A percentile compares a stretch with the other conserved stretches of the same genome.
These are phyloP conservation scores for Prunus davidiana DNA, from an alignment of 306 rosid species.

Conservation along the genomic window DNA sequence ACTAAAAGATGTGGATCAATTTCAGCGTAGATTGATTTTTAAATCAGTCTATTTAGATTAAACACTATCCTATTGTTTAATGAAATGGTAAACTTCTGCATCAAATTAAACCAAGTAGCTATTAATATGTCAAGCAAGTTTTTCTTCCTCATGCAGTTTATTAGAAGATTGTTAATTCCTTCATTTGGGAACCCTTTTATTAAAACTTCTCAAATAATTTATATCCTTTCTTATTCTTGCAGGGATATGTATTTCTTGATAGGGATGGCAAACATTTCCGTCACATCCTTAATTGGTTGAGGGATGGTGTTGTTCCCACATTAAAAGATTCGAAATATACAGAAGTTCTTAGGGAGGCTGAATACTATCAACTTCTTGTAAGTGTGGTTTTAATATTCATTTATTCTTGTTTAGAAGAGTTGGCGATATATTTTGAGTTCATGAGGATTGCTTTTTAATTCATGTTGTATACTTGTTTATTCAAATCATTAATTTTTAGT, in stretches of 20 bases:
- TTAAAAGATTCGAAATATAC: slow-evolving; percentile 53
- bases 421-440: slow-evolving; percentile 2
- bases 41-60: neutral
- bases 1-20: neutral
- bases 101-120: neutral
- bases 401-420: neutral
- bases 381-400: slow-evolving; percentile 21
- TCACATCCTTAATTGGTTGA: slow-evolving; percentile 92
- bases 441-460: neutral
- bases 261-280: slow-evolving; percentile 90
- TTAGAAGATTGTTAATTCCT: neutral
- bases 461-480: neutral
- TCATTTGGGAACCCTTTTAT: too few species aligned
- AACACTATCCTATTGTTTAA: neutral
- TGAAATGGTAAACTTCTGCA: neutral
- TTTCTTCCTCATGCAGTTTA: neutral
- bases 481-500: neutral
- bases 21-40: neutral
- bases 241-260: slow-evolving; percentile 86
- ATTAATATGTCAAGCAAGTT: neutral
- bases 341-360: slow-evolving; percentile 82
- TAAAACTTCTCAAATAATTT: too few species aligned
- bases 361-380: slow-evolving; percentile 84
- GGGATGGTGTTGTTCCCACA: slow-evolving; percentile 75
- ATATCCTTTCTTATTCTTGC: slow-evolving; percentile 19